Evolutionary conservation across 1,284 basidiomycete species (phyloP).

Genomic region (Afroboletus lepidellus): DNA sequence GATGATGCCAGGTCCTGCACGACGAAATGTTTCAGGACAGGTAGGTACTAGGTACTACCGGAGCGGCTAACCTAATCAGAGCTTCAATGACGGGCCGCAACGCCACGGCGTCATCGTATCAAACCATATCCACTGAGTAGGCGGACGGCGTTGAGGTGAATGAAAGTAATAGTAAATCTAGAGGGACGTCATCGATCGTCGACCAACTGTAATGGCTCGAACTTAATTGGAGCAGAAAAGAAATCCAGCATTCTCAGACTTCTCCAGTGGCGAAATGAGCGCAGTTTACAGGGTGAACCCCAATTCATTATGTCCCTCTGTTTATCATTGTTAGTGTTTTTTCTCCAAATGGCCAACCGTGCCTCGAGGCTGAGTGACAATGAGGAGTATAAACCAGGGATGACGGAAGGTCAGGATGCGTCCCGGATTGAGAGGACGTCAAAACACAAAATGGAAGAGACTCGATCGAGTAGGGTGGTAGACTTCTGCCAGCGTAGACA

Average conservation of each 20-base stretch:
- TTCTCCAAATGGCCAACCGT: neutral
- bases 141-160: neutral
- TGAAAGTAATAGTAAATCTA: neutral
- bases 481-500: neutral
- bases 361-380: neutral
- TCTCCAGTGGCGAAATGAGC: neutral
- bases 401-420: neutral
- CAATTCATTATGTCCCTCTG: neutral
- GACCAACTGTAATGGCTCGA: neutral
- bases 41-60: too few species aligned
- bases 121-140: neutral
- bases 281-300: neutral
- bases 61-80: neutral
- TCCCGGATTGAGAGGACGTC: neutral
- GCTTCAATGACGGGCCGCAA: neutral
- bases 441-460: neutral
- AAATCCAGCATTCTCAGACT: neutral
- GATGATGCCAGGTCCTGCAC: neutral
- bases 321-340: neutral
- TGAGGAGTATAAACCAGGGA: neutral
- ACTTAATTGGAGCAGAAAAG: neutral
- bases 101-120: neutral
- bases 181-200: neutral
- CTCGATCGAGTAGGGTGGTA: neutral
- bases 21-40: too few species aligned